These are phyloP conservation scores for Aegle marmelos DNA, from an alignment of 345 rosid genomes.

Conservation along the genomic window DNA sequence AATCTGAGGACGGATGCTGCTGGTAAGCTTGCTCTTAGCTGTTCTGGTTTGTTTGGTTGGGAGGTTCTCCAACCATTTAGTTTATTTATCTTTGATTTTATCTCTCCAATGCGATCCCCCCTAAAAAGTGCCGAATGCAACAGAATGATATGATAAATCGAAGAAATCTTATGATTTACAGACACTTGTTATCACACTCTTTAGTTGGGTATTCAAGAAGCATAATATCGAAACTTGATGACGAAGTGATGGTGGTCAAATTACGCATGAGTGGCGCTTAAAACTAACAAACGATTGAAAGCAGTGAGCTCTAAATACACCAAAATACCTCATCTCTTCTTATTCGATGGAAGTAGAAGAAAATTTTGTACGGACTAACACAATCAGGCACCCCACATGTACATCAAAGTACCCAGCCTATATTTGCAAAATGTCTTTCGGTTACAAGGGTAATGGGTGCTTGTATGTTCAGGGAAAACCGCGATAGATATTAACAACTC, in stretches of 20 bases:
- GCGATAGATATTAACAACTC: conserved; percentile 14
- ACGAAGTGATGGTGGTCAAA: background rate
- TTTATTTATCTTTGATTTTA: no score
- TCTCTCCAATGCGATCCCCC: no score
- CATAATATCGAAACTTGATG: no score
- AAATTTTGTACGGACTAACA: background rate
- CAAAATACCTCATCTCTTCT: background rate
- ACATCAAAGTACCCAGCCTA: conserved; percentile 22
- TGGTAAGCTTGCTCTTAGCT: no score
- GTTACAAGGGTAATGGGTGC: conserved; percentile 13
- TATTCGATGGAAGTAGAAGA: background rate
- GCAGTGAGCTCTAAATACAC: background rate
- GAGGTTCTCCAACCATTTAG: no score
- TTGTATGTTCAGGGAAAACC: conserved; percentile 3
- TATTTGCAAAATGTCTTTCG: conserved; percentile 22
- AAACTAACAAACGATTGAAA: background rate
- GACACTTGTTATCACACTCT: no score
- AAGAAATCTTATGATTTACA: no score
- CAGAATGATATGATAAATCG: no score
- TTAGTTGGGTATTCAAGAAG: no score
- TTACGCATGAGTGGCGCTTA: background rate
- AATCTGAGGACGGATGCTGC: no score
- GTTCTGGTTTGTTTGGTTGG: no score
- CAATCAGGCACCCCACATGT: conserved; percentile 23
- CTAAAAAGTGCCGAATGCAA: no score